Evolutionary conservation across 495 filamentous ascomycete species (phyloP), one percentile per base, ranked within the genome.

Genomic region (Immersiella caudata): DNA sequence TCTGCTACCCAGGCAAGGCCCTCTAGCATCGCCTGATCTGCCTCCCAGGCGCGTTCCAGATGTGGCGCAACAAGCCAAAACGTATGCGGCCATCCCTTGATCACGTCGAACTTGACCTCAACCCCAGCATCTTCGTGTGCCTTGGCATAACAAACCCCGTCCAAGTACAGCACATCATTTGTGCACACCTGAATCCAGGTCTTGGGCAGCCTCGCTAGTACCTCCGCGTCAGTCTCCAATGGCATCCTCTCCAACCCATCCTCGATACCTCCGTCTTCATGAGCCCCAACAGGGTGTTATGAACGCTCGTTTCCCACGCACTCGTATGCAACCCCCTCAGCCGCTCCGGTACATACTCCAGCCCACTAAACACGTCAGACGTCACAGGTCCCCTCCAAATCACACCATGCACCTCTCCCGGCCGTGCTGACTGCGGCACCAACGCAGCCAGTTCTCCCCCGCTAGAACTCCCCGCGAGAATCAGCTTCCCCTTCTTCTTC

Each of bases 1-100:
- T 50, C 56, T 21, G 33, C 24, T 7, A 65, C 64, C 73, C 82
- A 73, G 60, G 76, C 78, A 52, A 83, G 68, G 0, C 83, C 83
- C 24, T 70, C 64, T 25, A 85, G 68, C 74, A 80, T 84, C 68
- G 80, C 79, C 66, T 77, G 76, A 26, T 79, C 77, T 0, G 73
- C 77, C 65, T 73, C 64, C 24, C 68, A 26, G 1, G 71, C 70
- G 50, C 67, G 66, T 12, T 64, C 59, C 24, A 75, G 65, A 1
- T 68, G 56, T 25, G 73, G 76, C 24, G 74, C 74, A 60, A 73
- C 73, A 54, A 79, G 50, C 74, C 77, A 79, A 63, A 75, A 79
- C 12, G 76, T 79, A 70, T 79, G 77, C 22, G 76, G 77, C 67
- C 68, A 75, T 8, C 77, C 76, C 60, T 26, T 11, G 14, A 73